Percentiles rank a stretch among this genome's conserved stretches.
Conservation (phyloP, 805 yeast genomes). For the Wickerhamiella sorbophila region DNA sequence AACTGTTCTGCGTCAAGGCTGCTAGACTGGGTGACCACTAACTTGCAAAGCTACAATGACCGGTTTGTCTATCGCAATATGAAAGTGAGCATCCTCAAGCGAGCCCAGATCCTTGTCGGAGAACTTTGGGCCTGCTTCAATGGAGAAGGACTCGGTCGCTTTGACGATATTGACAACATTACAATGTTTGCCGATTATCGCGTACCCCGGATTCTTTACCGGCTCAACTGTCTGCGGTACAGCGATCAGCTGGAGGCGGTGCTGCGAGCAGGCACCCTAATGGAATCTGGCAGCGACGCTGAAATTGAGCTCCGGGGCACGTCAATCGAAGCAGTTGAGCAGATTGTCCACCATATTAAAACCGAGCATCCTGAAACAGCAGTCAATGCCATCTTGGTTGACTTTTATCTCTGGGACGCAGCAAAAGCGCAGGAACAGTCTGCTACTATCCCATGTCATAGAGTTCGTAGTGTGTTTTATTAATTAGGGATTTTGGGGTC, state of each 20-base stretch:
- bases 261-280: constrained; percentile 13
- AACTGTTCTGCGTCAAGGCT: constrained; percentile 23
- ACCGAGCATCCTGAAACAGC: constrained; percentile 10
- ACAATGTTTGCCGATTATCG: constrained; percentile 36
- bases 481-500: constrained; percentile 8
- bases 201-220: constrained; percentile 31
- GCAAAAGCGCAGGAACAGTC: constrained; percentile 27
- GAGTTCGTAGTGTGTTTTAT: constrained; percentile 28
- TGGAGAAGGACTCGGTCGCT: constrained; percentile 25
- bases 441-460: constrained; percentile 23
- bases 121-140: constrained; percentile 34
- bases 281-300: constrained; percentile 23
- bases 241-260: constrained; percentile 17
- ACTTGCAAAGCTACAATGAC: constrained; percentile 27
- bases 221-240: constrained; percentile 26
- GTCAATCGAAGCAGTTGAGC: constrained; percentile 31
- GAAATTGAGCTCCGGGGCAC: constrained; percentile 32
- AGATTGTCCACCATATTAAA: constrained; percentile 20
- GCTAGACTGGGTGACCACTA: constrained; percentile 19
- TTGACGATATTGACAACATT: constrained; percentile 27
- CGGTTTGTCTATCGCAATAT: constrained; percentile 19
- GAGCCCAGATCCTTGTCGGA: constrained; percentile 32
- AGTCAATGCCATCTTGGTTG: constrained; percentile 28
- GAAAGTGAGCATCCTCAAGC: constrained; percentile 24
- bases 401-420: constrained; percentile 33